Evolutionary conservation across 768 basidiomycete genomes (phyloP).

Genomic region (Boletus rubropictus): DNA sequence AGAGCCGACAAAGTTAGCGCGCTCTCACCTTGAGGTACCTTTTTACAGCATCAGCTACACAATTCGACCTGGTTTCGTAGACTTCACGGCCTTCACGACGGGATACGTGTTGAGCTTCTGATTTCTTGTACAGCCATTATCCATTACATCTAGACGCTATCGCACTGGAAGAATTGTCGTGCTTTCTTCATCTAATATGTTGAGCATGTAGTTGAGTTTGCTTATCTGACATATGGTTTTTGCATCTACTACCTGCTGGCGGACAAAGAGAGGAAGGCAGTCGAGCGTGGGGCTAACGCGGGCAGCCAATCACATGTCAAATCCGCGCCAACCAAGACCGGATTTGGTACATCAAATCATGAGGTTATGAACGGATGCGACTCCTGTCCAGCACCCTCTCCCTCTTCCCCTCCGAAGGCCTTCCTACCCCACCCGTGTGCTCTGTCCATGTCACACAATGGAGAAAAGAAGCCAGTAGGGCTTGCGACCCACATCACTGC

Average conservation of each 20-base stretch:
- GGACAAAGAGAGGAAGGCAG: slow-evolving; percentile 22
- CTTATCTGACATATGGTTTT: slow-evolving; percentile 2
- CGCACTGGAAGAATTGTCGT: slow-evolving; percentile 6
- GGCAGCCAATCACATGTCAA: slow-evolving; percentile 27
- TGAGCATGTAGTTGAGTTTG: slow-evolving; percentile 1
- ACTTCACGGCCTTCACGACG: slow-evolving; percentile 4
- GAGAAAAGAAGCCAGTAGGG: slow-evolving; percentile 70
- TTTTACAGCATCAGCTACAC: slow-evolving; percentile 3
- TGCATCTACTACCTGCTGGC: background rate
- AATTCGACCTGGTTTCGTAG: background rate
- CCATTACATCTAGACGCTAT: slow-evolving; percentile 15
- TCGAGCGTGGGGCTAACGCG: background rate
- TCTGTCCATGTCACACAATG: slow-evolving; percentile 44
- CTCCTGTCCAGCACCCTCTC: background rate
- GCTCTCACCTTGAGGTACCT: background rate
- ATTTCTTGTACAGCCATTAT: slow-evolving; percentile 15
- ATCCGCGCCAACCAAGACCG: slow-evolving; percentile 7
- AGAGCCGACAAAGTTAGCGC: slow-evolving; percentile 4
- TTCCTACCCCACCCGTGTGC: background rate
- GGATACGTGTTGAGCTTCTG: slow-evolving; percentile 6
- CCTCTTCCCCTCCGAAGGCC: too few species aligned
- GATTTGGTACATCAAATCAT: slow-evolving; percentile 10
- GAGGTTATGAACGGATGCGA: slow-evolving; percentile 19
- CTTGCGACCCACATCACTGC: slow-evolving; percentile 90
- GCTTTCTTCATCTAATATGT: slow-evolving; percentile 7